phyloP scores from a whole-genome alignment of 345 rosid species.

The Gynandropsis gynandra region DNA sequence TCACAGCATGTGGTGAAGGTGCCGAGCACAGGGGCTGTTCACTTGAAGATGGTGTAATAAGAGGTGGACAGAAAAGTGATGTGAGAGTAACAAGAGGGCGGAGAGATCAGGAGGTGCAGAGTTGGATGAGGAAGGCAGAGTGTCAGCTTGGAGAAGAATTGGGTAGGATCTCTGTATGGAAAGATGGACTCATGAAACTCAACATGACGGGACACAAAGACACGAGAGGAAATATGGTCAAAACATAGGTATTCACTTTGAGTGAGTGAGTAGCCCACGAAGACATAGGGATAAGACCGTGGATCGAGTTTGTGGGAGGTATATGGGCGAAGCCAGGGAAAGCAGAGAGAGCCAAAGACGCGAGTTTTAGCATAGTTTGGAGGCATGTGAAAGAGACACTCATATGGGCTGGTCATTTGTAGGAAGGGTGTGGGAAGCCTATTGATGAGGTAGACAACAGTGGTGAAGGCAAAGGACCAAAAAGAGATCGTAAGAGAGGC shows the following conservation, averaged over 20 bases:
- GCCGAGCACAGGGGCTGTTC: no score
- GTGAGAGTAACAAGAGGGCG: accelerated
- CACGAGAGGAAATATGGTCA: background rate
- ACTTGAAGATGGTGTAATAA: no score
- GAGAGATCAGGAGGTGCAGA: accelerated
- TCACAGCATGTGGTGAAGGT: no score
- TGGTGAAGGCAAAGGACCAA: no score
- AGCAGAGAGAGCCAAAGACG: background rate
- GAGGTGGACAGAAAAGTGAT: no score
- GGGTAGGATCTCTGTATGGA: no score
- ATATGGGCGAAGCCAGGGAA: background rate
- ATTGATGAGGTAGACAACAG: background rate
- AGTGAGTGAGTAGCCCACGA: background rate
- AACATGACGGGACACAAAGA: background rate
- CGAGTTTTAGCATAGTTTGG: background rate
- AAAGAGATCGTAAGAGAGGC: no score
- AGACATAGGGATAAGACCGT: accelerated
- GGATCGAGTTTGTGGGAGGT: background rate
- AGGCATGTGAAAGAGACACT: accelerated
- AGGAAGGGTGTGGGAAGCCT: no score
- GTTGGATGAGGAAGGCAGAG: accelerated
- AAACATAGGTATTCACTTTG: background rate
- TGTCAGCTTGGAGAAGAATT: no score
- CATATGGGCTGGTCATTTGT: no score
- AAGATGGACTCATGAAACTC: background rate